Conservation (phyloP, 176 grass and related monocot species). For the Cenchrus fungigraminus region DNA sequence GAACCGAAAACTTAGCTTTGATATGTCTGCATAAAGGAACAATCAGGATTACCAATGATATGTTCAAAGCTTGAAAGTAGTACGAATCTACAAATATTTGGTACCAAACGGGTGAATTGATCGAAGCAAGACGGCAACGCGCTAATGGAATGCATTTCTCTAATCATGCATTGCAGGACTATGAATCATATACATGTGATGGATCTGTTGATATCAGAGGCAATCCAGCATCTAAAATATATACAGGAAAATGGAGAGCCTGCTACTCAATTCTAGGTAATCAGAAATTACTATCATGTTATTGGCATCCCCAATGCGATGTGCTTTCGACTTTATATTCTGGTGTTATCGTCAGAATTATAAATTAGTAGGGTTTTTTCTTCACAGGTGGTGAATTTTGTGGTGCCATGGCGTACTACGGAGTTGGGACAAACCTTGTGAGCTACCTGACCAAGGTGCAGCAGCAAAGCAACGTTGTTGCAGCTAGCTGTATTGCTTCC, state of each 20-base stretch:
- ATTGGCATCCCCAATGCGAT: neutral
- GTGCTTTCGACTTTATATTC: neutral
- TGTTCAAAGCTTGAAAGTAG: neutral
- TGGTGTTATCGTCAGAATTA: neutral
- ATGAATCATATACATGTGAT: neutral
- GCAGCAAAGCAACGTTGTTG: conserved; percentile 55
- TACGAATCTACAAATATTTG: neutral
- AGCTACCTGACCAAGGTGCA: conserved; percentile 62
- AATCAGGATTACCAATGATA: neutral
- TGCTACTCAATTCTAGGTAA: conserved; percentile 51
- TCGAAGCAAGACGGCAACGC: neutral
- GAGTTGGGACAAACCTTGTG: conserved; percentile 65
- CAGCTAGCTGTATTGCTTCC: conserved; percentile 53
- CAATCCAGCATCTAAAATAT: neutral
- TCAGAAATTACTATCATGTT: neutral
- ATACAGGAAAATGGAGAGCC: conserved; percentile 45
- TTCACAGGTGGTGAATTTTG: conserved; percentile 56
- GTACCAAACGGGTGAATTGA: neutral
- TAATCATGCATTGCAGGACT: conserved; percentile 1
- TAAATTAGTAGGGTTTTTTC: neutral
- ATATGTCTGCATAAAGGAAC: neutral
- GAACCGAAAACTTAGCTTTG: neutral
- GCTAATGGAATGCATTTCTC: neutral
- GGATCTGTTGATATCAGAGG: conserved; percentile 34
- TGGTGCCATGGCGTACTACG: conserved; percentile 62